Evolutionary conservation across 169 alveolate genomes (phyloP).

Genomic region (Cryptosporidium baileyi): DNA sequence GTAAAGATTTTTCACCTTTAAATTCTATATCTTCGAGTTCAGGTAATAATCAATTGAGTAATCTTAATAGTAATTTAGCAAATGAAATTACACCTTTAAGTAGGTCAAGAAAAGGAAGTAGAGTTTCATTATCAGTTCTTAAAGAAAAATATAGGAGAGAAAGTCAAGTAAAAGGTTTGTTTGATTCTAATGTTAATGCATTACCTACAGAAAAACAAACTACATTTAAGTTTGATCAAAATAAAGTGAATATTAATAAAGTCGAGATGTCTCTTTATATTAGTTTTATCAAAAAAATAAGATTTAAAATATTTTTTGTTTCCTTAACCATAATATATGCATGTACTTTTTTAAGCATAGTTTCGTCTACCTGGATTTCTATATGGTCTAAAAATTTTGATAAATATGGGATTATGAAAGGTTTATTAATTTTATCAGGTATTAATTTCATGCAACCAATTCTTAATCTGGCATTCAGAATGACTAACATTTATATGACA

Average conservation of each 20-base stretch:
- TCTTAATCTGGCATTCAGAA: conserved; percentile 8
- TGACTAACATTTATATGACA: conserved; percentile 6
- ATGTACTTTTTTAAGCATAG: conserved; percentile 7
- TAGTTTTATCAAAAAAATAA: neutral
- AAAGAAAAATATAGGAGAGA: conserved; percentile 50
- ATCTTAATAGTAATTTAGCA: neutral
- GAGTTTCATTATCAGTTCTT: conserved; percentile 23
- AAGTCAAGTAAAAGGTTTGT: neutral
- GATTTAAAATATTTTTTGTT: neutral
- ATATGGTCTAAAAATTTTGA: conserved; percentile 27
- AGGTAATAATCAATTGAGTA: neutral
- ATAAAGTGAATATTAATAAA: neutral
- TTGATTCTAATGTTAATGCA: neutral
- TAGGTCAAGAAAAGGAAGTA: conserved; percentile 48
- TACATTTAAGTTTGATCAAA: neutral
- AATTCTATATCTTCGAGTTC: neutral
- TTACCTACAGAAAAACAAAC: neutral
- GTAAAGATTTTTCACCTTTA: no score
- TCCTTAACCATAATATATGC: neutral
- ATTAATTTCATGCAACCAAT: conserved; percentile 44
- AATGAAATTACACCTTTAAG: neutral
- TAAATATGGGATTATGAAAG: neutral
- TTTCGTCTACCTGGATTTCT: conserved; percentile 49
- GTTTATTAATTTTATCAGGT: neutral
- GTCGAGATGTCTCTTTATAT: conserved; percentile 18